Evolutionary conservation across 192 early-diverging fungal species (phyloP).

Genomic region (Coemansia sp.): DNA sequence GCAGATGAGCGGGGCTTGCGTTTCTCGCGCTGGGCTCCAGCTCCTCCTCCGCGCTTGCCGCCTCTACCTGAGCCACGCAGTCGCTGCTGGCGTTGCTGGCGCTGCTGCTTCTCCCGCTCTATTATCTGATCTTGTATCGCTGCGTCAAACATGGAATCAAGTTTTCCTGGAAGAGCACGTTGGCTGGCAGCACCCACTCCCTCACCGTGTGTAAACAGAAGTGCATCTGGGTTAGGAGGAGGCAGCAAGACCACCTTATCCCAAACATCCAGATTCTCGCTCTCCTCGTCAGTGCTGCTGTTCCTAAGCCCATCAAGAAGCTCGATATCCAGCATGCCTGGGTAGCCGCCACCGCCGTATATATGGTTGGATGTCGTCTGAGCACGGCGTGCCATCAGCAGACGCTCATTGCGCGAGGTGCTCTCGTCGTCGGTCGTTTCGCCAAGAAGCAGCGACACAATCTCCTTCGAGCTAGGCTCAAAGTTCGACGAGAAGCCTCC

Average conservation of each 20-base stretch:
- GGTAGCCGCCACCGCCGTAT: constrained; percentile 37
- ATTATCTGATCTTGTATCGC: constrained; percentile 35
- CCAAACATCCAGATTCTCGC: constrained; percentile 18
- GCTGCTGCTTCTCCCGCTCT: constrained; percentile 19
- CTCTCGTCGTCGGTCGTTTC: constrained; percentile 58
- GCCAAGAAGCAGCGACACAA: constrained; percentile 80
- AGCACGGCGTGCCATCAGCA: constrained; percentile 39
- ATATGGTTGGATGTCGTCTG: constrained; percentile 49
- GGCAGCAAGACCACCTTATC: constrained; percentile 38
- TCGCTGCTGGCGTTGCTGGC: constrained; percentile 14
- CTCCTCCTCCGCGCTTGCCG: constrained; percentile 30
- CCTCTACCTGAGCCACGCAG: constrained; percentile 36
- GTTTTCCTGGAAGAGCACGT: not conserved
- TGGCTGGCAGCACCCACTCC: constrained; percentile 9
- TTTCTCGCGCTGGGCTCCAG: constrained; percentile 28
- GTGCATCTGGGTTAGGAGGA: constrained; percentile 18
- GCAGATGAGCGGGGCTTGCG: constrained; percentile 37
- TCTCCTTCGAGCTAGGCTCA: constrained; percentile 87
- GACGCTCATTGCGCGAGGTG: constrained; percentile 23
- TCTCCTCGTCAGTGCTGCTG: constrained; percentile 2
- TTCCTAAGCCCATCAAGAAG: not conserved
- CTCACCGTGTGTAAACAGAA: not conserved
- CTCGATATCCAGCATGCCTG: constrained; percentile 27
- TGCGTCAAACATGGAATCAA: constrained; percentile 21
- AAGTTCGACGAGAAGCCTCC: constrained; percentile 53